A percentile compares a stretch with the other conserved stretches of the same genome.
Conservation (phyloP, 495 filamentous ascomycete species). For the Pyronema omphalodes region DNA sequence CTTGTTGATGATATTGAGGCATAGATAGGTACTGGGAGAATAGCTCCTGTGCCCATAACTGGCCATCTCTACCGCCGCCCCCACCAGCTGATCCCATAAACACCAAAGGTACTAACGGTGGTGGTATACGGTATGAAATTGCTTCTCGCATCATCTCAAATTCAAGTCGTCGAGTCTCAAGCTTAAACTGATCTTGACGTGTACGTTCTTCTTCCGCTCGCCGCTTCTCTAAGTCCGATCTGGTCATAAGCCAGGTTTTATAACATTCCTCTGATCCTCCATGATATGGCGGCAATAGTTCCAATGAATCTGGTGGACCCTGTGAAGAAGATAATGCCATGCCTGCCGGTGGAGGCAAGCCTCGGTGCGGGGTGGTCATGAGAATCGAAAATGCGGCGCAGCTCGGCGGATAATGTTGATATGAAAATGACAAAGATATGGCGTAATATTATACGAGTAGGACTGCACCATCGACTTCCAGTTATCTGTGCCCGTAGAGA, state of each 20-base stretch:
- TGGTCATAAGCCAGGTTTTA: slow-evolving; percentile 65
- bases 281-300: slow-evolving; percentile 52
- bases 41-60: slow-evolving; percentile 51
- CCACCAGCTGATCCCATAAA: slow-evolving; percentile 62
- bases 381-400: background rate
- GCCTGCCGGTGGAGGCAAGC: slow-evolving; percentile 54
- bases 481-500: background rate
- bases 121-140: slow-evolving; percentile 61
- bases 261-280: slow-evolving; percentile 61
- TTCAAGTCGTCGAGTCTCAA: slow-evolving; percentile 73
- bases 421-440: background rate
- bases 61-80: no score
- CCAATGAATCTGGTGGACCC: slow-evolving; percentile 31
- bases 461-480: slow-evolving; percentile 5
- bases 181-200: slow-evolving; percentile 51
- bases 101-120: slow-evolving; percentile 70
- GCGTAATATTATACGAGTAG: background rate
- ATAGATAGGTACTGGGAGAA: slow-evolving; percentile 36
- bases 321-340: slow-evolving; percentile 41
- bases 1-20: slow-evolving; percentile 30
- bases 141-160: slow-evolving; percentile 70
- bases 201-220: slow-evolving; percentile 81
- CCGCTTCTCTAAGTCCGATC: slow-evolving; percentile 66
- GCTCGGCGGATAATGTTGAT: background rate
- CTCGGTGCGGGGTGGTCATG: slow-evolving; percentile 59